Percentiles rank a stretch among this genome's conserved stretches.
Conservation (phyloP, 2,329 filamentous ascomycete genomes). For the Aspergillus transmontanensis region DNA sequence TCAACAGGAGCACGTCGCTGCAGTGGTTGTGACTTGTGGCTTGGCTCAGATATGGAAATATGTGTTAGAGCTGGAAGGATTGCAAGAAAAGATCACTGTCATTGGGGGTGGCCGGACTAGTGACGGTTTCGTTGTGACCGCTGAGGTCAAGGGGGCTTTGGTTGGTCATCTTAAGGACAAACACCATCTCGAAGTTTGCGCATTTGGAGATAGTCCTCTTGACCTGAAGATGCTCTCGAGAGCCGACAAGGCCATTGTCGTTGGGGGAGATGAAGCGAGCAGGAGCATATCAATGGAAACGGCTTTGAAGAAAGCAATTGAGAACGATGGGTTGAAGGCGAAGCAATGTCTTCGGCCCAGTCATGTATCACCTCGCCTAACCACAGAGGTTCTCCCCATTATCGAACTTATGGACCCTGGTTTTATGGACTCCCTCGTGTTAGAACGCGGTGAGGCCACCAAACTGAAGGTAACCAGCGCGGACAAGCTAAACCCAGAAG, state of each 20-base stretch:
- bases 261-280: constrained; percentile 52
- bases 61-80: constrained; percentile 48
- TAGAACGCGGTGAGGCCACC: background rate
- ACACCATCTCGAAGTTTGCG: constrained; percentile 49
- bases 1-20: constrained; percentile 42
- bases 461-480: constrained; percentile 29
- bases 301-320: constrained; percentile 48
- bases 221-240: constrained; percentile 60
- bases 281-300: constrained; percentile 59
- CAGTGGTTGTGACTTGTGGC: constrained; percentile 60
- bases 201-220: constrained; percentile 63
- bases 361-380: constrained; percentile 44
- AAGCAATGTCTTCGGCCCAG: constrained; percentile 53
- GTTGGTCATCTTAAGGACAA: constrained; percentile 44
- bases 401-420: constrained; percentile 31
- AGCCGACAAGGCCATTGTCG: constrained; percentile 58
- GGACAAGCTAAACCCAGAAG: constrained; percentile 49
- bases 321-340: constrained; percentile 41
- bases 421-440: constrained; percentile 31
- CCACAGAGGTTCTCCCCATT: constrained; percentile 47
- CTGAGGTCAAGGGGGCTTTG: constrained; percentile 52
- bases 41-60: constrained; percentile 58
- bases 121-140: constrained; percentile 55
- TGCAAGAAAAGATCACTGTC: constrained; percentile 50
- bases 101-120: constrained; percentile 55